Evolutionary conservation across 164 flowering plant species (phyloP).

Genomic region (Vitis vinifera): DNA sequence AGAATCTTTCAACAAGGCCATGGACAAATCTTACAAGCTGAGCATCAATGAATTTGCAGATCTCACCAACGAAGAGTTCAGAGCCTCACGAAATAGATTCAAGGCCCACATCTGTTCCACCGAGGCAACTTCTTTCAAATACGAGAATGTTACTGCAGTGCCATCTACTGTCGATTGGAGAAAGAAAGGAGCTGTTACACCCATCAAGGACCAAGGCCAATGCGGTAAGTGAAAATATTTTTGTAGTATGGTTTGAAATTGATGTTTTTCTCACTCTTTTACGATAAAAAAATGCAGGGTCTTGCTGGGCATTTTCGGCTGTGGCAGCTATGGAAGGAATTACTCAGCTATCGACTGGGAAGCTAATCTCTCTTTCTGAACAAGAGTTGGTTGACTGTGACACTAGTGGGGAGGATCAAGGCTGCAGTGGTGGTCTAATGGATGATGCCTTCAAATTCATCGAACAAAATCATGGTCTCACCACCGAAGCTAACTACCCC

Average conservation of each 20-base stretch:
- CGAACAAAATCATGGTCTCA: constrained; percentile 11
- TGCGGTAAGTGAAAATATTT: constrained; percentile 25
- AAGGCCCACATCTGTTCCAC: not conserved
- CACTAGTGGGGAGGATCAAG: constrained; percentile 7
- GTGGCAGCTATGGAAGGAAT: constrained; percentile 36
- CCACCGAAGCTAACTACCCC: constrained; percentile 22
- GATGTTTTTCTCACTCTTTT: not conserved
- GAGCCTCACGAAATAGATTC: constrained; percentile 10
- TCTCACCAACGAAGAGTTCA: constrained; percentile 39
- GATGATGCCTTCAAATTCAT: constrained; percentile 30
- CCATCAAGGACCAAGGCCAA: constrained; percentile 31
- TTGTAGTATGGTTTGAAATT: not conserved
- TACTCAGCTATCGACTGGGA: constrained; percentile 20
- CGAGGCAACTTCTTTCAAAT: constrained; percentile 13
- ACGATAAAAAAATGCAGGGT: constrained; percentile 15
- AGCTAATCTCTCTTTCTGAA: constrained; percentile 29
- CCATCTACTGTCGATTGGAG: constrained; percentile 33
- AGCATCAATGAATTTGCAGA: constrained; percentile 37
- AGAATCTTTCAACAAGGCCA: constrained; percentile 16
- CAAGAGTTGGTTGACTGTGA: constrained; percentile 37
- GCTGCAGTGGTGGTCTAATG: constrained; percentile 29
- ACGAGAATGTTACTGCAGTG: constrained; percentile 28
- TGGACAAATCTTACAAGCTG: constrained; percentile 17
- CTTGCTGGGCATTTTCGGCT: constrained; percentile 43
- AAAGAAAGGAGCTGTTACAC: constrained; percentile 29